Percentiles rank a stretch among this genome's conserved stretches.
phyloP scores from a whole-genome alignment of 2,329 filamentous ascomycete genomes.

The Fusarium oxysporum region DNA sequence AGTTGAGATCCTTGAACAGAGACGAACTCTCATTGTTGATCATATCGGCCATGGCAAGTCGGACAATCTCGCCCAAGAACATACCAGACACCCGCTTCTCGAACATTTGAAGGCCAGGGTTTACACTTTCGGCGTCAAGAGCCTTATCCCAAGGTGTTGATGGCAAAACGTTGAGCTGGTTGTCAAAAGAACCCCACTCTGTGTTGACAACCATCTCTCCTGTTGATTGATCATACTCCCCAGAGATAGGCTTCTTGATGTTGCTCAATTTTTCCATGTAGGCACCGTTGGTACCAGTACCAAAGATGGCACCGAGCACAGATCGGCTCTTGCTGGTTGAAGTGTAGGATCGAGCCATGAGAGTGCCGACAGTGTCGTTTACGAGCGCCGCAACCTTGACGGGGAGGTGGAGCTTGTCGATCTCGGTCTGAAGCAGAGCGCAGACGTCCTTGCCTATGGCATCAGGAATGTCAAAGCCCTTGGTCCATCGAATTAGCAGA shows the following conservation, averaged over 20 bases:
- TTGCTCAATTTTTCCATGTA: conserved; percentile 93
- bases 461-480: conserved; percentile 97
- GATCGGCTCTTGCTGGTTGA: conserved; percentile 88
- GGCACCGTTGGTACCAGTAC: conserved; percentile 96
- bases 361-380: conserved; percentile 96
- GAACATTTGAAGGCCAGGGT: conserved; percentile 97
- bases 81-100: conserved; percentile 98
- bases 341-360: conserved; percentile 97
- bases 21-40: conserved; percentile 73
- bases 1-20: conserved; percentile 82
- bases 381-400: conserved; percentile 96
- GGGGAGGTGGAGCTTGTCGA: conserved; percentile 86
- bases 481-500: conserved; percentile 95
- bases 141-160: conserved; percentile 84
- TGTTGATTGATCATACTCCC: conserved; percentile 80
- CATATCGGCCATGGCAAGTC: conserved; percentile 79
- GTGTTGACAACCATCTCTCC: conserved; percentile 98
- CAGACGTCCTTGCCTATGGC: conserved; percentile 96
- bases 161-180: conserved; percentile 87
- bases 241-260: conserved; percentile 80
- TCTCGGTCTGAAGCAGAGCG: conserved; percentile 86
- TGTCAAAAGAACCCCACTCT: conserved; percentile 99
- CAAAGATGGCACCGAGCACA: conserved; percentile 95
- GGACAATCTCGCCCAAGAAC: conserved; percentile 95
- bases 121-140: conserved; percentile 83